Conservation (phyloP, 768 basidiomycete genomes). For the Pholiota conissans region DNA sequence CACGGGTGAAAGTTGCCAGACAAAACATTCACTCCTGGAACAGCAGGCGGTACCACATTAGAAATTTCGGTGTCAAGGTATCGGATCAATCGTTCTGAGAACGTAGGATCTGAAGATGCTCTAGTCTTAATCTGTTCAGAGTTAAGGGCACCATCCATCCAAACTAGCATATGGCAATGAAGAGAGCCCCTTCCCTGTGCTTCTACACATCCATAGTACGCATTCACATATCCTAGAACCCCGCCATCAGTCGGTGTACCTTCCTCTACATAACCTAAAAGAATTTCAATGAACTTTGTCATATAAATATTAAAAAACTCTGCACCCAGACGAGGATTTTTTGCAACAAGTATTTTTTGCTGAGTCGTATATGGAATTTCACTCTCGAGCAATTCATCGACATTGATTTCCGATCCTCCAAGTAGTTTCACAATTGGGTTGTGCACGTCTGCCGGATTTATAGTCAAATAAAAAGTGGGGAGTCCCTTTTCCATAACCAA, state of each 20-base stretch:
- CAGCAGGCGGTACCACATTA: neutral
- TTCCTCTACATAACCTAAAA: constrained; percentile 24
- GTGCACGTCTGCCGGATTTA: constrained; percentile 43
- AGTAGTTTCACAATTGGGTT: constrained; percentile 42
- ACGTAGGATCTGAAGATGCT: constrained; percentile 4
- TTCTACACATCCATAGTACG: constrained; percentile 42
- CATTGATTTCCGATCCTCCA: constrained; percentile 33
- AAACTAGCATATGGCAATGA: constrained; percentile 34
- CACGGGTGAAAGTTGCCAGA: neutral
- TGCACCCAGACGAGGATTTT: constrained; percentile 38
- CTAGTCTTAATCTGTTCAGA: constrained; percentile 23
- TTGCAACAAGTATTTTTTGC: constrained; percentile 35
- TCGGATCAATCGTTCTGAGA: neutral
- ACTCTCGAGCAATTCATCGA: constrained; percentile 27
- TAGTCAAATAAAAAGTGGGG: constrained; percentile 42
- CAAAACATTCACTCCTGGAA: neutral
- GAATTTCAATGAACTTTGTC: constrained; percentile 28
- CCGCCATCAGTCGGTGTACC: constrained; percentile 20
- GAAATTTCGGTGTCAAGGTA: neutral
- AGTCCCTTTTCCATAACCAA: constrained; percentile 34
- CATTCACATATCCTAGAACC: constrained; percentile 30
- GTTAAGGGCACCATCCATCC: constrained; percentile 31
- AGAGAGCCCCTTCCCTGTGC: constrained; percentile 35
- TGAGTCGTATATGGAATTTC: constrained; percentile 29
- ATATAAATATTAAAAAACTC: constrained; percentile 45